phyloP scores from a whole-genome alignment of 2,329 filamentous ascomycete species.

The Pseudogymnoascus verrucosus region DNA sequence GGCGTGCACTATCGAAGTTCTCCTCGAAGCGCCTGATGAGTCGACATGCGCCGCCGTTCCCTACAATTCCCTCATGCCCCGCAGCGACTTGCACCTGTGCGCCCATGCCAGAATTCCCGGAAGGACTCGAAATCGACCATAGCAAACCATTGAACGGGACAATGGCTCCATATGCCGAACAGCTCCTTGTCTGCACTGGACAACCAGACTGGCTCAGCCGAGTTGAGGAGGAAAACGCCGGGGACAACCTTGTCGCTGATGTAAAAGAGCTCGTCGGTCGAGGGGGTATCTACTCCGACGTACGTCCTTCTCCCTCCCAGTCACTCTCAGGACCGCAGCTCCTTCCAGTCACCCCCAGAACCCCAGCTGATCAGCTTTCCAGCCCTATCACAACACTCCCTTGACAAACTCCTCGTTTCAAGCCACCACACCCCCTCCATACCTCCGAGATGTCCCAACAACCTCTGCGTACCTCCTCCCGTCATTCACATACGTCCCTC shows the following conservation, averaged over 20 bases:
- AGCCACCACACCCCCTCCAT: slow-evolving; percentile 37
- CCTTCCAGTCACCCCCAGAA: slow-evolving; percentile 35
- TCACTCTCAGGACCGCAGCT: background rate
- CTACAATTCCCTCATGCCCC: slow-evolving; percentile 48
- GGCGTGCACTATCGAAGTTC: slow-evolving; percentile 17
- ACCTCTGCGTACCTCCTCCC: slow-evolving; percentile 72
- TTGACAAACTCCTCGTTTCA: slow-evolving; percentile 67
- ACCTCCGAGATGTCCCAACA: slow-evolving; percentile 38
- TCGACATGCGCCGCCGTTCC: slow-evolving; percentile 17
- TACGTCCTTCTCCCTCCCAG: slow-evolving; percentile 32
- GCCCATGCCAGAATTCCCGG: slow-evolving; percentile 54
- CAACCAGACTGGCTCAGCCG: slow-evolving; percentile 71
- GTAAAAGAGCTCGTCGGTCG: slow-evolving; percentile 63
- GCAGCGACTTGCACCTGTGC: slow-evolving; percentile 69
- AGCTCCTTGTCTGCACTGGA: slow-evolving; percentile 77
- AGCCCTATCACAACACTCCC: slow-evolving; percentile 80
- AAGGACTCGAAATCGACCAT: slow-evolving; percentile 66
- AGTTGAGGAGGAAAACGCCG: slow-evolving; percentile 73
- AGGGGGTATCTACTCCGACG: slow-evolving; percentile 59
- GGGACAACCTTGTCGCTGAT: slow-evolving; percentile 59
- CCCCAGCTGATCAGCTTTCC: slow-evolving; percentile 12
- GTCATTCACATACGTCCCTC: slow-evolving; percentile 71
- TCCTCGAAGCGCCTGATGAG: slow-evolving; percentile 14
- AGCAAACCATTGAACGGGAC: slow-evolving; percentile 63
- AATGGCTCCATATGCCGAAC: slow-evolving; percentile 71